Base-by-base conservation (phyloP, 345 rosid species). In the Murraya koenigii region DNA sequence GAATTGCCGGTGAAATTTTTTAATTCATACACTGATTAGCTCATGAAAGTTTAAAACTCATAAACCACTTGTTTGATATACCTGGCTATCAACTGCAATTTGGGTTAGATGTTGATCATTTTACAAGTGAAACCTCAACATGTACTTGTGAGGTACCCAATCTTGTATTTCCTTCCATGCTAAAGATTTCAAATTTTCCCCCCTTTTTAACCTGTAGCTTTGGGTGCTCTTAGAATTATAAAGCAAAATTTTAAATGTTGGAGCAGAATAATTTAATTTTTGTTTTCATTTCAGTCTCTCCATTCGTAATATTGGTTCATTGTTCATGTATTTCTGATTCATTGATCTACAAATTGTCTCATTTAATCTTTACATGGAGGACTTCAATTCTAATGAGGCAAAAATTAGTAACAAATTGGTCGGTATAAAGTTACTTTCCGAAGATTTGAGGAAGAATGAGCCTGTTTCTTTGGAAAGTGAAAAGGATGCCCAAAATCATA, bases 331-430 rank as follows among this genome's bases (percentile, higher is more conserved):
- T 44, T 17, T 38, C 28, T 25, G 54, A 19, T 63, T 8, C 44
- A 47, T 30, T 47, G 61, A 41, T 63, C 69, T 44, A 44, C 32
- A 49, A 58, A 54, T 30, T 63, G 35, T 71, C 71, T 64, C 4
- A 20, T 69, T 25, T 66, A 26, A 61, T 70, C 77, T 72, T 63
- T 68, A 76, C 72, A 89, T 90, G 81, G 86, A 78, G 75, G 77
- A 69, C 52, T 26, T 59, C 32, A 75, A 39, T 28, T 52, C 69
- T 60, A 77, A 78, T 4, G 81, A 75, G 66, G 81, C 64, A 17
- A 81, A 79, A 80, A 77, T 54, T 77, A 82, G 80, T 52, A 79
- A 84, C 69, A 86, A 75, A 65, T 72, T 72, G 77, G 79, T 60
- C 54, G 70, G 35, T 72, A 77, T 82, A 69, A 75, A 69, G 62